Percentiles rank a stretch among this genome's conserved stretches.
phyloP scores from a whole-genome alignment of 2,329 filamentous ascomycete species.

The Colletotrichum sp. region DNA sequence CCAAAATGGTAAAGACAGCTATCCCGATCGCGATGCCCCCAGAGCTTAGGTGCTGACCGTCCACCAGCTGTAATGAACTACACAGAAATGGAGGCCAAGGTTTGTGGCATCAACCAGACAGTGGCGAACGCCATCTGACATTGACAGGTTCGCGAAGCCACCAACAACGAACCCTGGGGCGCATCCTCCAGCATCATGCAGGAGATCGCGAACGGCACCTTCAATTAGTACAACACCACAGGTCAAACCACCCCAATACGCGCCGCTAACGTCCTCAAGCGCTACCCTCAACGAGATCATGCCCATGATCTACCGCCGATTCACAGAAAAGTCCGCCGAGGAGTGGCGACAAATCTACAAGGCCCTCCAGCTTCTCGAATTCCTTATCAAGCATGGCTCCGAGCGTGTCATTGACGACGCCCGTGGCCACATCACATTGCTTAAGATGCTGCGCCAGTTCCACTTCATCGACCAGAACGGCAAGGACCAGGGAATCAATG shows the following conservation, averaged over 20 bases:
- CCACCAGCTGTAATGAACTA: constrained; percentile 93
- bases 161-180: constrained; percentile 99
- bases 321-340: constrained; percentile 97
- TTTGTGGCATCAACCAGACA: constrained; percentile 30
- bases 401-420: constrained; percentile 98
- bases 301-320: constrained; percentile 99
- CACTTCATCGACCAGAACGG: constrained; percentile 96
- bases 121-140: constrained; percentile 20
- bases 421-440: constrained; percentile 88
- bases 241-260: not conserved
- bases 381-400: constrained; percentile 96
- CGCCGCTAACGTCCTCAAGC: constrained; percentile 49
- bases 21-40: constrained; percentile 6
- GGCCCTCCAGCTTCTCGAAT: constrained; percentile 93
- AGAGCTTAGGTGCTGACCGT: constrained; percentile 29
- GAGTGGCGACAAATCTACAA: constrained; percentile 99
- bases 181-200: constrained; percentile 86
- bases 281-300: constrained; percentile 99
- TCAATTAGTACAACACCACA: constrained; percentile 79
- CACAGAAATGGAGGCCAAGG: constrained; percentile 86
- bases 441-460: constrained; percentile 99
- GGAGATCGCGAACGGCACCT: constrained; percentile 96
- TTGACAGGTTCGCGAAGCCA: constrained; percentile 87
- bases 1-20: constrained; percentile 78
- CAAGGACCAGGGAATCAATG: constrained; percentile 98